Percentiles rank a stretch among this genome's conserved stretches.
Conservation (phyloP, 768 basidiomycete species). For the Auricularia cornea region DNA sequence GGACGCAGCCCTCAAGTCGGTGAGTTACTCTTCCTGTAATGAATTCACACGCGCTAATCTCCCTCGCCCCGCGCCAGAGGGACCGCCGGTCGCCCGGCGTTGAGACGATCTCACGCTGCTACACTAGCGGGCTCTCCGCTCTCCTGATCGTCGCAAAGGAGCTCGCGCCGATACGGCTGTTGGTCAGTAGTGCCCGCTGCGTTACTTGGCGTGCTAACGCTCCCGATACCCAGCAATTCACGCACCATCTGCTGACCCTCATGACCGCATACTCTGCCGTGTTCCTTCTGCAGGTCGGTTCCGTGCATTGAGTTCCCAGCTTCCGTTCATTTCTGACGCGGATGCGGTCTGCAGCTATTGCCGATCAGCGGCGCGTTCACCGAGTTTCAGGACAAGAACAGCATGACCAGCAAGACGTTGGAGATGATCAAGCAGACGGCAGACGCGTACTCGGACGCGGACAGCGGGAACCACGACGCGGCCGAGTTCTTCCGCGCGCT, state of each 20-base stretch:
- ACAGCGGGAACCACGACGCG: not conserved
- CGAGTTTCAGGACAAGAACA: not conserved
- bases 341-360: not conserved
- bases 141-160: constrained; percentile 66
- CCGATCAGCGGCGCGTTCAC: not conserved
- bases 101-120: constrained; percentile 64
- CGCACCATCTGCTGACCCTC: constrained; percentile 74
- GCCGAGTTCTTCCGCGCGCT: not conserved
- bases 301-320: not conserved
- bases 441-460: not conserved
- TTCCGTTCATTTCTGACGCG: not conserved
- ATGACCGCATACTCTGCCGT: constrained; percentile 86
- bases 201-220: not conserved
- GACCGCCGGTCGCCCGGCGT: constrained; percentile 48
- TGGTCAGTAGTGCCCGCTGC: constrained; percentile 37
- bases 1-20: constrained; percentile 51
- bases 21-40: constrained; percentile 22
- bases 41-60: not conserved
- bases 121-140: constrained; percentile 62
- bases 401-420: not conserved
- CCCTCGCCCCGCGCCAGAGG: not conserved
- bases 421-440: not conserved
- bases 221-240: constrained; percentile 50
- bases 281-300: constrained; percentile 60
- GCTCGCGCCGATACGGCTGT: constrained; percentile 63